Base-by-base conservation (phyloP, 1,284 basidiomycete genomes). In the Cryptococcus sp. region DNA sequence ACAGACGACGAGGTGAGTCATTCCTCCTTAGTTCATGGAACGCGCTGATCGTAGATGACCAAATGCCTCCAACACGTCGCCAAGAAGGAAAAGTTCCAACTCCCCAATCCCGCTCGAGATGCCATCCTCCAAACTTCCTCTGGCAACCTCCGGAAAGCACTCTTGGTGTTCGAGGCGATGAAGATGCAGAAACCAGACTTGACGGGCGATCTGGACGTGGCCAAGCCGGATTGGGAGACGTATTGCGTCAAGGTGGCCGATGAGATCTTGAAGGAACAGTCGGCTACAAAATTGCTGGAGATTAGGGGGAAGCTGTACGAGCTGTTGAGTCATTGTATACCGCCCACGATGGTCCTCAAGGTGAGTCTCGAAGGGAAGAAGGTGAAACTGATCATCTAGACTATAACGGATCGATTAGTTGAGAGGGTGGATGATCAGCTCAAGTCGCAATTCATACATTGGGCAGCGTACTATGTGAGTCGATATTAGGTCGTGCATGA, bases 181-280 rank as follows among this genome's bases (percentile, higher is more conserved):
- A 89, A 90, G 64, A 95, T 97, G 85, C 92, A 97, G 74, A 85
- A 83, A 84, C 82, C 87, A 36, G 84, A 89, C 68, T 76, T 92
- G 40, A 79, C 79, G 21, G 72, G 70, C 12, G 84, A 85, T 43
- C 76, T 92, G 43, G 78, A 82, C 34, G 87, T 91, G 43, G 90
- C 93, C 14, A 91, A 95, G 73, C 93, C 95, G 12, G 95, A 99
- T 66, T 99, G 95, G 95, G 94, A 99, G 73, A 86, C 86, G n/a
- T 98, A 97, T 68, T 93, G 91, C 60, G 78, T 84, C 58, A 90
- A 92, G 69, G 85, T 97, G 12, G 93, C 88, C n/a, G 89, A 94
- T 68, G 72, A 87, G 63, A 94, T 98, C 59, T 75, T 97, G n/a
- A 79, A 82, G 57, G 90, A 97, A 63, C 95, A 97, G 72, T 82